Base-by-base conservation (phyloP, 139 green algal genomes). In the Deuterostichococcus epilithicus region DNA sequence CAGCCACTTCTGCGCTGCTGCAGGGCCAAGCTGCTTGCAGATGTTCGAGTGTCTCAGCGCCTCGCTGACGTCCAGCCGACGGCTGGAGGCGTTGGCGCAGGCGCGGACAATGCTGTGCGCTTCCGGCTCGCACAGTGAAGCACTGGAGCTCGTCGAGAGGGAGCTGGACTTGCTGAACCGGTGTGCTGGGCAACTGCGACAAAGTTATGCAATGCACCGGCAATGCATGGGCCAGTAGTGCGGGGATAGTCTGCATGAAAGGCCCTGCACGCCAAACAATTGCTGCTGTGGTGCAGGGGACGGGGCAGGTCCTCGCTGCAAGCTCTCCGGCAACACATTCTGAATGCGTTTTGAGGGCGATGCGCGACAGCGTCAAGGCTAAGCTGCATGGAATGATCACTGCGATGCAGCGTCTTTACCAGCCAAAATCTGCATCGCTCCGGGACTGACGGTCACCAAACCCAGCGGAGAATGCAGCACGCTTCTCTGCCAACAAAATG, bases 101-200 rank as follows among this genome's bases (percentile, higher is more conserved):
- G 91, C 94, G 33, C 96, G 96, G 86, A 96, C 90, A 86, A 91
- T 87, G 3, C 88, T 91, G 47, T 85, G 88, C 81, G 92, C 94
- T 81, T 93, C 91, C 83, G 91, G 95, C 85, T 95, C 88, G 88
- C 83, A 88, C 70, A 81, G 95, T 23, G 92, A 96, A 84, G 82
- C 97, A 28, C 87, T 94, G 52, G 80, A 90, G 72, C 83, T 97
- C 34, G 89, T 96, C 33, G 92, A 97, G 74, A 81, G 93, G 5
- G 93, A 97, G 81, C 90, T 89, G 10, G 93, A 97, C 81, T 80
- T 97, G 76, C 82, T 97, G 26, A 93, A 96, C 79, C 86, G 85
- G 85, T 87, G 30, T 1, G 58, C 28, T 18, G 10, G 20, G 22
- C 18, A 0, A 2, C 26, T 39, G 28, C 36, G 15, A 34, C 22